phyloP scores from a whole-genome alignment of 495 filamentous ascomycete genomes.

The Chaetomidium leptoderma region DNA sequence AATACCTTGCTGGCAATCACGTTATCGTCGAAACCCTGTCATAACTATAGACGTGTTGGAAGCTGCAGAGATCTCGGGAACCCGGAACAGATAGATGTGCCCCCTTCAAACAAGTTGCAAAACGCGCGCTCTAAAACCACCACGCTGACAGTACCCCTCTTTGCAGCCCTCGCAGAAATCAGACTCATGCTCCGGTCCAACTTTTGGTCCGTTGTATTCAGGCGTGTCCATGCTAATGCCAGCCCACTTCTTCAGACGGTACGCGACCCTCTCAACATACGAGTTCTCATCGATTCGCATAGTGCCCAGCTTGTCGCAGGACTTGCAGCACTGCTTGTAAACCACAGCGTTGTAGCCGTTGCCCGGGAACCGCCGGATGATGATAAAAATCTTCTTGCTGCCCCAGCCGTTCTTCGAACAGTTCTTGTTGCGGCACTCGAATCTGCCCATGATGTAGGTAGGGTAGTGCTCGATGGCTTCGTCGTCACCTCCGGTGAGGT shows the following conservation, averaged over 20 bases:
- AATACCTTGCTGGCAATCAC: no score
- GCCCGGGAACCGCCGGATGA: constrained; percentile 22
- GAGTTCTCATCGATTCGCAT: constrained; percentile 26
- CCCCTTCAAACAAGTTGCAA: no score
- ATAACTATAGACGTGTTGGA: no score
- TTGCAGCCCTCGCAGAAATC: constrained; percentile 32
- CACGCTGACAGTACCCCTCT: constrained; percentile 13
- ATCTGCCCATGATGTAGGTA: constrained; percentile 30
- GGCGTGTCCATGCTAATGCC: constrained; percentile 20
- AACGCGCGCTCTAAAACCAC: no score
- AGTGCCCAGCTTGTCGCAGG: constrained; percentile 23
- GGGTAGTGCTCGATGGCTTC: constrained; percentile 8
- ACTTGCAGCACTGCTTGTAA: constrained; percentile 29
- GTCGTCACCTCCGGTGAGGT: background rate
- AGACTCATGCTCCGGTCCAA: constrained; percentile 19
- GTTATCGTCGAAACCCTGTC: no score
- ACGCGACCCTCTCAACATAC: constrained; percentile 31
- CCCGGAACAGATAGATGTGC: no score
- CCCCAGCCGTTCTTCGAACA: constrained; percentile 27
- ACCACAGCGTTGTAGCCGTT: constrained; percentile 32
- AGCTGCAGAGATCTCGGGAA: no score
- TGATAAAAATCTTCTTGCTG: constrained; percentile 28
- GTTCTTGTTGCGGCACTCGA: constrained; percentile 21
- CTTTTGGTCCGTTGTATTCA: background rate
- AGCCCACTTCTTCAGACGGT: constrained; percentile 31